Conservation (phyloP, 768 basidiomycete species). For the Glaciozyma antarctica region DNA sequence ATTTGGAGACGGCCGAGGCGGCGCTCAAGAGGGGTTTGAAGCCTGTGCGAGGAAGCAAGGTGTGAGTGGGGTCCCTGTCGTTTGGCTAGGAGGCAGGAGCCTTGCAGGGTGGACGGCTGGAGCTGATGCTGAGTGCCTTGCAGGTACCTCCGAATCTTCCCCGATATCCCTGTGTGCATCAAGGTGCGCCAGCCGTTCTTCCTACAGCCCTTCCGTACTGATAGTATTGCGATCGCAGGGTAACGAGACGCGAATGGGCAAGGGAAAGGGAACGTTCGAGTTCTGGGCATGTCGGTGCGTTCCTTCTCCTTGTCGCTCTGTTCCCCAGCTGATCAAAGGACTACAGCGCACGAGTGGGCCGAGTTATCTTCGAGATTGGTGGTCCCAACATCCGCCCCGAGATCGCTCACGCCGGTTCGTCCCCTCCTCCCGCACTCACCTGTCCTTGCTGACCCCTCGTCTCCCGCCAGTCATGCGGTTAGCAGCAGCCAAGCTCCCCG, state of each 20-base stretch:
- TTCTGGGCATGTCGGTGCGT: constrained; percentile 83
- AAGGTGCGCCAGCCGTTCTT: constrained; percentile 51
- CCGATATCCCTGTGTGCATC: constrained; percentile 92
- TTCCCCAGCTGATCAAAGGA: neutral
- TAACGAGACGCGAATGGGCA: constrained; percentile 98
- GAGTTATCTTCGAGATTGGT: constrained; percentile 89
- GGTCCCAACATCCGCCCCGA: constrained; percentile 82
- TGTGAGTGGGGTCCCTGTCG: constrained; percentile 43
- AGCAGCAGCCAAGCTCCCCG: constrained; percentile 78
- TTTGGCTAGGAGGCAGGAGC: neutral
- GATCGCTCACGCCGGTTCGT: constrained; percentile 76
- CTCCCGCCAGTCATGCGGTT: constrained; percentile 61
- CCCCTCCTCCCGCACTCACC: neutral
- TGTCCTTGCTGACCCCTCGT: constrained; percentile 1
- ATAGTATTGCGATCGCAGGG: constrained; percentile 49
- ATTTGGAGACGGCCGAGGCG: constrained; percentile 75
- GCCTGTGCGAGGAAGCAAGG: constrained; percentile 58
- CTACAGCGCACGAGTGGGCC: constrained; percentile 63
- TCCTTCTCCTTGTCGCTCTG: neutral
- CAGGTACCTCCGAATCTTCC: constrained; percentile 65
- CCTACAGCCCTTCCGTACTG: neutral
- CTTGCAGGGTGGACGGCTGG: neutral
- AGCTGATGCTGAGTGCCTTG: neutral
- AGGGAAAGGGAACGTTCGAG: constrained; percentile 96
- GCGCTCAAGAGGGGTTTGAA: constrained; percentile 85